Percentiles rank a stretch among this genome's conserved stretches.
Conservation (phyloP, 2,329 filamentous ascomycete genomes). For the Harringtonia aguacate region DNA sequence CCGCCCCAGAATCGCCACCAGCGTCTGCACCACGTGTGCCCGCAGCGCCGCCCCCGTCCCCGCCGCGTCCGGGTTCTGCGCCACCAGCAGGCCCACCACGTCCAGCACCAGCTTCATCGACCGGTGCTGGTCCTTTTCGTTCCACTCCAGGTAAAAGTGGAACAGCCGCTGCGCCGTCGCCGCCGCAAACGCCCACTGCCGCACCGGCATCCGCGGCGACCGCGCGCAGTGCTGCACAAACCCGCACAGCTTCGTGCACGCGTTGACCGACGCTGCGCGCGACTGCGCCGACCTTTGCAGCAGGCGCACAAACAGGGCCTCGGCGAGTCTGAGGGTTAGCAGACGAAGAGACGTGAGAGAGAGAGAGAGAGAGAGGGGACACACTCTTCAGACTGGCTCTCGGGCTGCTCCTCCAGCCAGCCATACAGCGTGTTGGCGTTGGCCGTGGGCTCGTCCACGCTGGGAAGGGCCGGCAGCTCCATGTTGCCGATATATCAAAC, state of each 20-base stretch:
- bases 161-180: constrained; percentile 40
- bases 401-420: constrained; percentile 15
- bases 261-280: constrained; percentile 43
- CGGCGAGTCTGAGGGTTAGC: constrained; percentile 6
- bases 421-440: constrained; percentile 16
- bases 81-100: constrained; percentile 39
- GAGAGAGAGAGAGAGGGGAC: too few relatives aligned
- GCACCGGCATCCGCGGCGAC: constrained; percentile 28
- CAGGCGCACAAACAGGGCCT: constrained; percentile 33
- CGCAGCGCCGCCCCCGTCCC: constrained; percentile 28
- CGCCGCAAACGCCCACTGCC: constrained; percentile 39
- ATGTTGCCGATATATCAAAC: too few relatives aligned
- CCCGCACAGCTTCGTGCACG: constrained; percentile 49
- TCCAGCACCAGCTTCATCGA: constrained; percentile 54
- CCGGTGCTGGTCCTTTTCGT: constrained; percentile 53
- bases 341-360: too few relatives aligned
- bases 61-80: constrained; percentile 33
- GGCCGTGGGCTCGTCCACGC: constrained; percentile 12
- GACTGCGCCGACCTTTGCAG: constrained; percentile 40
- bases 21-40: constrained; percentile 33
- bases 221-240: constrained; percentile 50
- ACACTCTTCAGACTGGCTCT: constrained; percentile 4
- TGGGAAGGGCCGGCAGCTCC: constrained; percentile 8
- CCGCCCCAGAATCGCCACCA: constrained; percentile 49
- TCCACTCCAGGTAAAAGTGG: constrained; percentile 56